phyloP scores from a whole-genome alignment of 2,329 filamentous ascomycete genomes.

The Ascochyta rabiei region DNA sequence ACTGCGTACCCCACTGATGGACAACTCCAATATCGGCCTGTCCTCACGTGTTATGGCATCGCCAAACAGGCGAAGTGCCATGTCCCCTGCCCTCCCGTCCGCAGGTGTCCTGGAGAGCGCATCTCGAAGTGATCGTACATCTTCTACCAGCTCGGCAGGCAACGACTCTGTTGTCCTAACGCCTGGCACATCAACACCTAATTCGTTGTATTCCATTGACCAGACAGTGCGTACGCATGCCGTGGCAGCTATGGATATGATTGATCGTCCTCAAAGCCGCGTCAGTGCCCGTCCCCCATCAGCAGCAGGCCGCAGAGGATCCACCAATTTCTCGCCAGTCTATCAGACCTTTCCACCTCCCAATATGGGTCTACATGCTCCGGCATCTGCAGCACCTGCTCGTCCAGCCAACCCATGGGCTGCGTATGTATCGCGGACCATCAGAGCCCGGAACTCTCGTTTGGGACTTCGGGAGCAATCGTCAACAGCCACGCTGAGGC shows the following conservation, averaged over 20 bases:
- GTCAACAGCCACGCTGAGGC: slow-evolving; percentile 47
- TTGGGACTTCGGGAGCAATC: slow-evolving; percentile 47
- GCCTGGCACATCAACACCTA: slow-evolving; percentile 36
- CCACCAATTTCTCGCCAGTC: slow-evolving; percentile 40
- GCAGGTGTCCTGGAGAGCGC: slow-evolving; percentile 20
- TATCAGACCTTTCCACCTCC: slow-evolving; percentile 36
- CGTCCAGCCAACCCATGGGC: slow-evolving; percentile 45
- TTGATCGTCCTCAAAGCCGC: slow-evolving; percentile 47
- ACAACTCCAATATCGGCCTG: slow-evolving; percentile 32
- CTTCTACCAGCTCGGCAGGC: slow-evolving; percentile 38
- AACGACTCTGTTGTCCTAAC: slow-evolving; percentile 38
- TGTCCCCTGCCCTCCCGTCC: slow-evolving; percentile 29
- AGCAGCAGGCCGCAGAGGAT: slow-evolving; percentile 42
- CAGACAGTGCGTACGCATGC: slow-evolving; percentile 37
- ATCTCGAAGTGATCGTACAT: slow-evolving; percentile 30
- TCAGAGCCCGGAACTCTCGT: slow-evolving; percentile 39
- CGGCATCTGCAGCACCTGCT: slow-evolving; percentile 33
- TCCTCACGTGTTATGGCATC: slow-evolving; percentile 36
- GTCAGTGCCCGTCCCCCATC: slow-evolving; percentile 46
- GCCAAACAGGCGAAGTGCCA: slow-evolving; percentile 36
- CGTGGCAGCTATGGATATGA: slow-evolving; percentile 39
- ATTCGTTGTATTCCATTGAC: slow-evolving; percentile 35
- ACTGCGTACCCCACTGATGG: slow-evolving; percentile 44
- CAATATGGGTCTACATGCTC: slow-evolving; percentile 43
- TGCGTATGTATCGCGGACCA: slow-evolving; percentile 38